A percentile compares a stretch with the other conserved stretches of the same genome.
These are phyloP conservation scores for Aureobasidium musti DNA, from an alignment of 2,329 filamentous ascomycete species.

Conservation along the genomic window DNA sequence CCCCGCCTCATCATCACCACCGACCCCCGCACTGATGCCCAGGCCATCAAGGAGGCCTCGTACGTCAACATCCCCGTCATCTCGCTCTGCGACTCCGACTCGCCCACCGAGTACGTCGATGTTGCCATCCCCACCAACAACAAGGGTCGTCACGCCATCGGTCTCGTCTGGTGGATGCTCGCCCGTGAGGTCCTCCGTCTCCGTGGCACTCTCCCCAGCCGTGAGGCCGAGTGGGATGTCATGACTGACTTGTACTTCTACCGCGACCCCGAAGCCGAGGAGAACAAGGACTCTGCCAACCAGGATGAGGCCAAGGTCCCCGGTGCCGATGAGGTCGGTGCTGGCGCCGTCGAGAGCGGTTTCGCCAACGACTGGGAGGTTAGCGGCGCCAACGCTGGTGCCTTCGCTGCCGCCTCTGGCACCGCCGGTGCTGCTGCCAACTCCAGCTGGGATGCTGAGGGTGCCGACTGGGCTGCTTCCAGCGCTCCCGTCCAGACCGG, in stretches of 20 bases:
- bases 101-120: slow-evolving; percentile 98
- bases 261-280: slow-evolving; percentile 99
- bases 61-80: slow-evolving; percentile 99
- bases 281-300: slow-evolving; percentile 86
- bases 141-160: slow-evolving; percentile 99
- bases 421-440: slow-evolving; percentile 61
- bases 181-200: slow-evolving; percentile 99
- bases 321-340: slow-evolving; percentile 79
- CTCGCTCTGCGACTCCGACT: slow-evolving; percentile 98
- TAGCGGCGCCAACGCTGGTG: slow-evolving; percentile 63
- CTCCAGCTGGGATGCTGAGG: slow-evolving; percentile 66
- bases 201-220: slow-evolving; percentile 91
- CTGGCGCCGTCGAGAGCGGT: slow-evolving; percentile 75
- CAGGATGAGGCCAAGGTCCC: slow-evolving; percentile 84
- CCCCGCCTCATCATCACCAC: slow-evolving; percentile 99
- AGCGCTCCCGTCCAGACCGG: slow-evolving; percentile 49
- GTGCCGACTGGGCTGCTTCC: slow-evolving; percentile 68
- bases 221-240: slow-evolving; percentile 97
- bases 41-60: slow-evolving; percentile 99
- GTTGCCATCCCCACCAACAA: slow-evolving; percentile 99
- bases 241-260: slow-evolving; percentile 99
- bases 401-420: slow-evolving; percentile 63
- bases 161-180: slow-evolving; percentile 99
- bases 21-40: slow-evolving; percentile 98
- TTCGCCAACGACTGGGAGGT: slow-evolving; percentile 88